These are phyloP conservation scores for Moricandia arvensis DNA, from an alignment of 345 rosid species.

Conservation along the genomic window DNA sequence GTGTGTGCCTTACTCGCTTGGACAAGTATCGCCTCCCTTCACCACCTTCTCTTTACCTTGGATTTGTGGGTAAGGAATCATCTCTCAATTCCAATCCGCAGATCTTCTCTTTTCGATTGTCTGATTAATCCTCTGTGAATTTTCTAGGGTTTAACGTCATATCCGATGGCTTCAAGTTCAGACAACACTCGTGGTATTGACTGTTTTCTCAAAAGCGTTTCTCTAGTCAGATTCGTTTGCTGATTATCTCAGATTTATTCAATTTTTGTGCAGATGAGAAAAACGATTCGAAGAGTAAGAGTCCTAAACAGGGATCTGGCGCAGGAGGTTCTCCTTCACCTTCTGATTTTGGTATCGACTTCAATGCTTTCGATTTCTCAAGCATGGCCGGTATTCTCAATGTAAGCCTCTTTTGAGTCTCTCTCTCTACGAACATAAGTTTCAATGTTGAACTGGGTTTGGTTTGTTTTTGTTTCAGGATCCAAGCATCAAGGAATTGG, in stretches of 20 bases:
- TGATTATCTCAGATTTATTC: neutral
- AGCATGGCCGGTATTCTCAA: constrained; percentile 79
- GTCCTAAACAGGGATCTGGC: constrained; percentile 18
- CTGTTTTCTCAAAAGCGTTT: neutral
- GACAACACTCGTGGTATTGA: constrained; percentile 48
- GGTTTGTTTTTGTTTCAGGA: constrained; percentile 46
- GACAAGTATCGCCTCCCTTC: constrained; percentile 21
- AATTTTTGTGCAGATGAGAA: constrained; percentile 50
- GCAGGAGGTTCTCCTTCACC: constrained; percentile 46
- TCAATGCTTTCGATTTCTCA: constrained; percentile 88
- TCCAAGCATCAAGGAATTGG: constrained; percentile 86
- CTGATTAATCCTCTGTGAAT: neutral
- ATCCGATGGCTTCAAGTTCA: constrained; percentile 58
- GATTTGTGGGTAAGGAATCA: neutral
- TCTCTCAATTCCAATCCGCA: neutral
- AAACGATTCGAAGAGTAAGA: constrained; percentile 41
- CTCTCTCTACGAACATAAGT: no score
- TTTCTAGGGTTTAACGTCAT: constrained; percentile 22
- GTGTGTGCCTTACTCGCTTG: neutral
- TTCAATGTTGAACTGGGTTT: no score
- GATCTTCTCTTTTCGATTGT: neutral
- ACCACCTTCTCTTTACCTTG: neutral
- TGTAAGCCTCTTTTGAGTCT: no score
- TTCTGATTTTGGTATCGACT: constrained; percentile 40
- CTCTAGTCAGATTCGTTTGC: constrained; percentile 14